phyloP scores from a whole-genome alignment of 495 filamentous ascomycete species.

The Pyrenula massariospora region DNA sequence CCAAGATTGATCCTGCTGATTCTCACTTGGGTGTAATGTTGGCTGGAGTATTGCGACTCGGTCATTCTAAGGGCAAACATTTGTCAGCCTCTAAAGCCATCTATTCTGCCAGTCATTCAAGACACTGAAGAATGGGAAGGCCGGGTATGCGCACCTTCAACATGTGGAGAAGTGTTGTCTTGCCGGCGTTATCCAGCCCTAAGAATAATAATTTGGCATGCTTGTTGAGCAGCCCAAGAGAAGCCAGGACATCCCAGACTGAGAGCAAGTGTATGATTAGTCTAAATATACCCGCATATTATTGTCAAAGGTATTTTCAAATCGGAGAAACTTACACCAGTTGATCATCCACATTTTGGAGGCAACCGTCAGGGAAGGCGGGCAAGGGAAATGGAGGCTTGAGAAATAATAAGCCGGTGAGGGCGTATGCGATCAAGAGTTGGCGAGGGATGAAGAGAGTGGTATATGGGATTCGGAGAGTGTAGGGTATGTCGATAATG shows the following conservation, averaged over 20 bases:
- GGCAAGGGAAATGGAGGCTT: too few species aligned
- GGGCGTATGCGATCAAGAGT: constrained; percentile 1
- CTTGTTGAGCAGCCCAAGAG: constrained; percentile 89
- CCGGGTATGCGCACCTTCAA: constrained; percentile 81
- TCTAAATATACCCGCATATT: too few species aligned
- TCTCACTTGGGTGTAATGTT: constrained; percentile 77
- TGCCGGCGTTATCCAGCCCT: constrained; percentile 94
- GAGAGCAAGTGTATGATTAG: too few species aligned
- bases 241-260: constrained; percentile 92
- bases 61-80: constrained; percentile 68
- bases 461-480: constrained; percentile 3
- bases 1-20: background rate
- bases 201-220: constrained; percentile 79
- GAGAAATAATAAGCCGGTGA: constrained; percentile 4
- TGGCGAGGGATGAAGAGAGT: constrained; percentile 2
- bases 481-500: constrained; percentile 5
- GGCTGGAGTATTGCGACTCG: constrained; percentile 88
- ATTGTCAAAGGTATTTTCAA: too few species aligned
- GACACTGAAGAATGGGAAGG: too few species aligned
- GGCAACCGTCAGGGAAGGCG: too few species aligned
- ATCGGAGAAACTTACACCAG: constrained; percentile 89
- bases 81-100: too few species aligned
- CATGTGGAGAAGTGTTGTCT: constrained; percentile 90
- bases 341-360: constrained; percentile 84
- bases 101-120: too few species aligned